Evolutionary conservation across 1,139 yeast species (phyloP).

Genomic region (Diutina catenulata): DNA sequence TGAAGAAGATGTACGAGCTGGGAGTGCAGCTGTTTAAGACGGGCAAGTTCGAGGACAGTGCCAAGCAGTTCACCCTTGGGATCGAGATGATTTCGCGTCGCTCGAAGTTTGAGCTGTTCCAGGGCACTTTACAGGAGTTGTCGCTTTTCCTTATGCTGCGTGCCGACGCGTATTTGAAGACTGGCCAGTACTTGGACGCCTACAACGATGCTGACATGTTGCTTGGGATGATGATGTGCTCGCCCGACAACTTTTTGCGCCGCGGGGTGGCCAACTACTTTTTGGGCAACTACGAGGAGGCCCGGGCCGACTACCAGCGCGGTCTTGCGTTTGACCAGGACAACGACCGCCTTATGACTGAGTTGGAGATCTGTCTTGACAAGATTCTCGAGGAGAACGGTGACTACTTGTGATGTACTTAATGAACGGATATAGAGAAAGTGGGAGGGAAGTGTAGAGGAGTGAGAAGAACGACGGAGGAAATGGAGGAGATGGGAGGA

Average conservation of each 20-base stretch:
- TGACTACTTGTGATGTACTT: constrained; percentile 13
- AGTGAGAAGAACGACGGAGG: no score
- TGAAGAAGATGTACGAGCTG: constrained; percentile 61
- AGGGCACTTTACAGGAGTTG: constrained; percentile 67
- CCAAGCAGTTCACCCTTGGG: constrained; percentile 62
- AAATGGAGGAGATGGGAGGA: no score
- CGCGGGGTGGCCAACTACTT: constrained; percentile 65
- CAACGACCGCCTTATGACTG: constrained; percentile 12
- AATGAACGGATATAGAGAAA: background rate
- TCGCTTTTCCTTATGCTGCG: constrained; percentile 64
- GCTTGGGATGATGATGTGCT: constrained; percentile 45
- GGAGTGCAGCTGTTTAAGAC: constrained; percentile 57
- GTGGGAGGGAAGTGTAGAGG: background rate
- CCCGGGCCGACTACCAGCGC: constrained; percentile 66
- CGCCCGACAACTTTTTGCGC: constrained; percentile 74
- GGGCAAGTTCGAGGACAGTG: constrained; percentile 58
- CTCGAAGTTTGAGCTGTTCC: constrained; percentile 79
- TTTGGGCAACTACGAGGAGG: constrained; percentile 59
- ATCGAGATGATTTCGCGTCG: constrained; percentile 73
- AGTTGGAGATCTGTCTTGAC: constrained; percentile 33
- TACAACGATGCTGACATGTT: constrained; percentile 74
- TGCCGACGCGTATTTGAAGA: constrained; percentile 69
- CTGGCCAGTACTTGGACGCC: constrained; percentile 58
- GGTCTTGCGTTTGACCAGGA: constrained; percentile 37
- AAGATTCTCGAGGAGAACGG: constrained; percentile 43